Conservation (phyloP, 2,329 filamentous ascomycete genomes). For the Epichloe festucae region DNA sequence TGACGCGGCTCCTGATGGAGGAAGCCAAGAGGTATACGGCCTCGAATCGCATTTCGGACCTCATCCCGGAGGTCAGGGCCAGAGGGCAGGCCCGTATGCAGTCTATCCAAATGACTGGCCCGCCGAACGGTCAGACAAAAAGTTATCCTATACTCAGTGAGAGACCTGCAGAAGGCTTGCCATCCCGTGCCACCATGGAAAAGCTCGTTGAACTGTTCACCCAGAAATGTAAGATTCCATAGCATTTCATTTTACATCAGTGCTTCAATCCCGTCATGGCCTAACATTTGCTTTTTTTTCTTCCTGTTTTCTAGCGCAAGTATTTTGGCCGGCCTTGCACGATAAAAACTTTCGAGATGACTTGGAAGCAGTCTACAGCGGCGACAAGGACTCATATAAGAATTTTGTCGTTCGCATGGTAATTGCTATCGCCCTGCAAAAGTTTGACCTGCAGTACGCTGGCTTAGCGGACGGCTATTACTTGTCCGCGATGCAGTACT, state of each 20-base stretch:
- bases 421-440: constrained; percentile 88
- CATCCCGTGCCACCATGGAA: constrained; percentile 60
- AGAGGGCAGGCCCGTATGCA: constrained; percentile 44
- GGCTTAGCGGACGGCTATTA: constrained; percentile 93
- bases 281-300: neutral
- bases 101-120: constrained; percentile 40
- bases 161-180: constrained; percentile 63
- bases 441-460: constrained; percentile 79
- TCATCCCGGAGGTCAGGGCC: constrained; percentile 63
- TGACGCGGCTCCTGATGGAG: constrained; percentile 91
- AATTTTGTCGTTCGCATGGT: constrained; percentile 87
- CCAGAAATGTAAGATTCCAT: constrained; percentile 52
- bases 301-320: constrained; percentile 48
- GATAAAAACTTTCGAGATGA: constrained; percentile 67
- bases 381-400: constrained; percentile 64
- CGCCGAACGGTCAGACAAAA: constrained; percentile 54
- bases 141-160: constrained; percentile 85
- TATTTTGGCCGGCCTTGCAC: constrained; percentile 78
- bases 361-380: constrained; percentile 67
- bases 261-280: too few species aligned
- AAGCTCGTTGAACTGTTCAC: constrained; percentile 75
- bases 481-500: constrained; percentile 70
- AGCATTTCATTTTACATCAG: neutral
- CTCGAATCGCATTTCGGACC: constrained; percentile 79
- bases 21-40: constrained; percentile 89